Evolutionary conservation across 208 protist species (phyloP).

Genomic region (Acanthamoeba royreba): DNA sequence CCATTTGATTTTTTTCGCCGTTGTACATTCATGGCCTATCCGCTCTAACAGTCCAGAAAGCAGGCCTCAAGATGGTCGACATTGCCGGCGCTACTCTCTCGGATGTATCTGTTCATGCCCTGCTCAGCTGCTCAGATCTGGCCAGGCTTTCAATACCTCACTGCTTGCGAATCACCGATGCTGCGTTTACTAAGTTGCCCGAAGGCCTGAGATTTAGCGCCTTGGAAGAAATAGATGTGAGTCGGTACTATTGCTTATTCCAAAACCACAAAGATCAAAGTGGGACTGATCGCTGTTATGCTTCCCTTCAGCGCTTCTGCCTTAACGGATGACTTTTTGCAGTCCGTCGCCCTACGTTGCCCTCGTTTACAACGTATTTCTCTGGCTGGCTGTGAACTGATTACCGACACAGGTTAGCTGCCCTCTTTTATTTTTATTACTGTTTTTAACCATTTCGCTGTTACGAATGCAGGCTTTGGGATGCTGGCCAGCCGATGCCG

Average conservation of each 20-base stretch:
- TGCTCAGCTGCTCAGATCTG: background rate
- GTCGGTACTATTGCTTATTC: background rate
- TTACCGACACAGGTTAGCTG: no score
- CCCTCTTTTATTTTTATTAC: no score
- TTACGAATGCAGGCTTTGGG: no score
- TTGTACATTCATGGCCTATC: background rate
- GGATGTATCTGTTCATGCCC: background rate
- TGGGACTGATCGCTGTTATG: no score
- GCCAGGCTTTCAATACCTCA: background rate
- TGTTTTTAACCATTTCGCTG: no score
- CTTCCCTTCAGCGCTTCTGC: background rate
- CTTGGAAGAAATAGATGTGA: background rate
- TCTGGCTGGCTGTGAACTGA: background rate
- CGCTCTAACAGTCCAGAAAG: background rate
- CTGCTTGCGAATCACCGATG: background rate
- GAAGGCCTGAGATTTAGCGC: background rate
- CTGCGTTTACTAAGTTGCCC: background rate
- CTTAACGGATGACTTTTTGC: background rate
- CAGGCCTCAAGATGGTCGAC: background rate
- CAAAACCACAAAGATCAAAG: background rate
- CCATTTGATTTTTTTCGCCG: background rate
- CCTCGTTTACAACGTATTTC: background rate
- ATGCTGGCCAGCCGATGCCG: no score
- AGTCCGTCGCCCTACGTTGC: background rate
- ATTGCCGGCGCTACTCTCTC: background rate